Evolutionary conservation across 1,284 basidiomycete species (phyloP).

Genomic region (Pseudozyma sp.): DNA sequence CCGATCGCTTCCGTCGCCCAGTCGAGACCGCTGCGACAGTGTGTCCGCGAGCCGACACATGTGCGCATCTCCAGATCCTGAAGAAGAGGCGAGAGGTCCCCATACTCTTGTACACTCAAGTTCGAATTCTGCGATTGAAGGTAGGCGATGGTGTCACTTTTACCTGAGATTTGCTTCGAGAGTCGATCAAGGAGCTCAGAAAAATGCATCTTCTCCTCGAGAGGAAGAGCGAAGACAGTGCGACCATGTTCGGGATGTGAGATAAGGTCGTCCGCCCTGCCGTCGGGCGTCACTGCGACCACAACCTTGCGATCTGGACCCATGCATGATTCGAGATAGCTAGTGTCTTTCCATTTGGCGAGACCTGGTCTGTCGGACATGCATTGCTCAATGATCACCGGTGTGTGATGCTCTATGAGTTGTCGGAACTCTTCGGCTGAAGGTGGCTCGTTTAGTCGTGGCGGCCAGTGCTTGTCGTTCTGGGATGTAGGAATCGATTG

Average conservation of each 20-base stretch:
- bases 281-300: slow-evolving; percentile 61
- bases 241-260: slow-evolving; percentile 12
- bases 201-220: slow-evolving; percentile 44
- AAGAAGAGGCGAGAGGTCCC: slow-evolving; percentile 54
- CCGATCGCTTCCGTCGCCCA: slow-evolving; percentile 60
- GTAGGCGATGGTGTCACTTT: slow-evolving; percentile 45
- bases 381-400: slow-evolving; percentile 44
- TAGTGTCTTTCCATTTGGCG: slow-evolving; percentile 47
- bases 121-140: slow-evolving; percentile 65
- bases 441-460: slow-evolving; percentile 18
- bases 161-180: slow-evolving; percentile 11
- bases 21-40: slow-evolving; percentile 20
- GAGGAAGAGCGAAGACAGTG: slow-evolving; percentile 58
- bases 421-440: slow-evolving; percentile 12
- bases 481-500: slow-evolving; percentile 23
- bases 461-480: slow-evolving; percentile 16
- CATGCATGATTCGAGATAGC: slow-evolving; percentile 50
- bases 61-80: slow-evolving; percentile 31
- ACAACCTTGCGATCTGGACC: slow-evolving; percentile 30
- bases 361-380: slow-evolving; percentile 25
- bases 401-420: slow-evolving; percentile 39
- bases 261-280: slow-evolving; percentile 59
- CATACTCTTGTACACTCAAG: slow-evolving; percentile 45
- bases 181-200: slow-evolving; percentile 36
- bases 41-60: neutral